These are phyloP conservation scores for Anisodus tanguticus DNA, from an alignment of 257 asterid genomes.

Conservation along the genomic window DNA sequence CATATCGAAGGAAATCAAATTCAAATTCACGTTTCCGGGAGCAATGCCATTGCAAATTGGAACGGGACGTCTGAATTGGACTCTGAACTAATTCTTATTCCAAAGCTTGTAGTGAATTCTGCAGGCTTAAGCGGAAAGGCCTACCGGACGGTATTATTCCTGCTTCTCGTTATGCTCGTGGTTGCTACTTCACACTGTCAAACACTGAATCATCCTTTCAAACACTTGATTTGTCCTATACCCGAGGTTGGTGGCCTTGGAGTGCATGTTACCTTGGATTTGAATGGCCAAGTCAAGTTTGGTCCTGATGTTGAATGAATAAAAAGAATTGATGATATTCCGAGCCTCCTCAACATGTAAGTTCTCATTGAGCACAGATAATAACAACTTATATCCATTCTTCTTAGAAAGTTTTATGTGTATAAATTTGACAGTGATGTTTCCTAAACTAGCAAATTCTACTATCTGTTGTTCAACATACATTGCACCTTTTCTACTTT, in stretches of 20 bases:
- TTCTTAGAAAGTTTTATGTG: not conserved
- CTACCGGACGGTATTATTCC: conserved; percentile 47
- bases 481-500: not conserved
- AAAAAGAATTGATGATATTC: conserved; percentile 61
- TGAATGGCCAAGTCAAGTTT: conserved; percentile 80
- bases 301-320: conserved; percentile 98
- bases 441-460: not conserved
- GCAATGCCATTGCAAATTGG: conserved; percentile 51
- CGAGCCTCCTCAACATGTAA: conserved; percentile 79
- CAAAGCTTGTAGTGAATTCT: conserved; percentile 73
- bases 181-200: conserved; percentile 78
- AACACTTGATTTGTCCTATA: conserved; percentile 79
- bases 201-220: conserved; percentile 56
- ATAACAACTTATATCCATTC: too few species aligned
- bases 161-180: conserved; percentile 73
- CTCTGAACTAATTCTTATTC: conserved; percentile 72
- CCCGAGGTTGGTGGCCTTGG: conserved; percentile 98
- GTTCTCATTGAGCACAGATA: conserved; percentile 30
- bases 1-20: conserved; percentile 45
- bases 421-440: not conserved
- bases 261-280: conserved; percentile 87
- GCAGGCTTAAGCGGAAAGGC: conserved; percentile 74
- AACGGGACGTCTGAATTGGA: conserved; percentile 43
- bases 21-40: conserved; percentile 64
- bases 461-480: not conserved